Conservation (phyloP, 1,284 basidiomycete species). For the Marasmius oreades region DNA sequence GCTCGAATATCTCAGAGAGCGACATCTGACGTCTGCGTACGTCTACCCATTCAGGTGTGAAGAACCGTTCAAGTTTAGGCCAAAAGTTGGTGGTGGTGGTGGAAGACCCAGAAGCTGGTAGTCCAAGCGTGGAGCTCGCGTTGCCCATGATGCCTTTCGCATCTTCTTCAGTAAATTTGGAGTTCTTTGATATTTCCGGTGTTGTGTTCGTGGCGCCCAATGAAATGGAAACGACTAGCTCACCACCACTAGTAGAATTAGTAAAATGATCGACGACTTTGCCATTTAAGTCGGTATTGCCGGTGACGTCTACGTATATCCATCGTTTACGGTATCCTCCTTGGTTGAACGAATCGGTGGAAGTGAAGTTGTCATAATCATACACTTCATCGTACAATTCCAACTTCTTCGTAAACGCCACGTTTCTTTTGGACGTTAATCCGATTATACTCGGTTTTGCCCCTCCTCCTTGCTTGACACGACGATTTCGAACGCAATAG, state of each 20-base stretch:
- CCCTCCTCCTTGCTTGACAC: constrained; percentile 26
- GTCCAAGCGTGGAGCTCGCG: neutral
- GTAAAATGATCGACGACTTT: constrained; percentile 38
- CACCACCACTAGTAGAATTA: constrained; percentile 24
- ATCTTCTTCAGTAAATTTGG: neutral
- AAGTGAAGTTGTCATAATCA: constrained; percentile 43
- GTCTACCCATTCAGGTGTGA: constrained; percentile 64
- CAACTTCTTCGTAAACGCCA: constrained; percentile 48
- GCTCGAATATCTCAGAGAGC: constrained; percentile 38
- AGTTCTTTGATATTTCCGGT: constrained; percentile 26
- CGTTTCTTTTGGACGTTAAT: constrained; percentile 52
- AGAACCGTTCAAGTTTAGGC: constrained; percentile 47
- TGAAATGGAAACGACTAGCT: constrained; percentile 39
- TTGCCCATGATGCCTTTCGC: neutral
- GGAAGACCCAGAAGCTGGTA: neutral
- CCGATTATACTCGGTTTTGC: constrained; percentile 40
- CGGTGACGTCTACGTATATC: constrained; percentile 63
- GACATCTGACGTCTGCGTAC: constrained; percentile 45
- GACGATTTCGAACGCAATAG: constrained; percentile 46
- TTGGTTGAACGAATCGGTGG: constrained; percentile 22
- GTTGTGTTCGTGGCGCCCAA: constrained; percentile 54
- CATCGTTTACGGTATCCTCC: constrained; percentile 28
- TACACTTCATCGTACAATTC: constrained; percentile 52
- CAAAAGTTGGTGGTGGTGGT: constrained; percentile 20
- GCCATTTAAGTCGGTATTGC: constrained; percentile 46